Conservation (phyloP, 768 basidiomycete genomes). For the Lactarius sp. region DNA sequence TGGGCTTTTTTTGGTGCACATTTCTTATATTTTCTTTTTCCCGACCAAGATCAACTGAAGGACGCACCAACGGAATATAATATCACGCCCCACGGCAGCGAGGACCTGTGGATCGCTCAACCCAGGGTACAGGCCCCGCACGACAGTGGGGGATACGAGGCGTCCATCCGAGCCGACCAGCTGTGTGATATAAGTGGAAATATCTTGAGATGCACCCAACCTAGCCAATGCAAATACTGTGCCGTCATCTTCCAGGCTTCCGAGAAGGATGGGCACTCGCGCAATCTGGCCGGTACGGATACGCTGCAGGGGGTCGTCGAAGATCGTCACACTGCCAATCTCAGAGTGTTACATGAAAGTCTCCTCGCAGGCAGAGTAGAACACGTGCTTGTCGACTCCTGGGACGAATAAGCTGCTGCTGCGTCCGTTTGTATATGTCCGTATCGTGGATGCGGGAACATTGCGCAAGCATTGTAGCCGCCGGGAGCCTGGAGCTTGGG, state of each 20-base stretch:
- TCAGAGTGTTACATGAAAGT: not conserved
- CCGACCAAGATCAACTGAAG: too few relatives aligned
- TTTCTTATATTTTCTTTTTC: too few relatives aligned
- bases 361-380: not conserved
- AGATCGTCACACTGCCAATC: conserved; percentile 1
- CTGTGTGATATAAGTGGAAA: not conserved
- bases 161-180: not conserved
- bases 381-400: conserved; percentile 11
- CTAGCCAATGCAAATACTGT: not conserved
- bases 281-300: conserved; percentile 6
- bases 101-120: conserved; percentile 9
- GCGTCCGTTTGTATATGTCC: conserved; percentile 16
- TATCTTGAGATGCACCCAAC: not conserved
- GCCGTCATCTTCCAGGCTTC: conserved; percentile 15
- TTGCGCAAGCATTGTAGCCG: conserved; percentile 28
- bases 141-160: not conserved
- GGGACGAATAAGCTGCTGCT: not conserved
- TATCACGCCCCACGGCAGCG: conserved; percentile 3
- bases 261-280: conserved; percentile 9
- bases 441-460: conserved; percentile 27
- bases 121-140: conserved; percentile 4
- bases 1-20: not conserved
- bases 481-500: conserved; percentile 23
- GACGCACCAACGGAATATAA: conserved; percentile 6
- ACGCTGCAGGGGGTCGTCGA: conserved; percentile 11